Evolutionary conservation across 2,329 filamentous ascomycete species (phyloP).

Genomic region (Nakataea oryzae): DNA sequence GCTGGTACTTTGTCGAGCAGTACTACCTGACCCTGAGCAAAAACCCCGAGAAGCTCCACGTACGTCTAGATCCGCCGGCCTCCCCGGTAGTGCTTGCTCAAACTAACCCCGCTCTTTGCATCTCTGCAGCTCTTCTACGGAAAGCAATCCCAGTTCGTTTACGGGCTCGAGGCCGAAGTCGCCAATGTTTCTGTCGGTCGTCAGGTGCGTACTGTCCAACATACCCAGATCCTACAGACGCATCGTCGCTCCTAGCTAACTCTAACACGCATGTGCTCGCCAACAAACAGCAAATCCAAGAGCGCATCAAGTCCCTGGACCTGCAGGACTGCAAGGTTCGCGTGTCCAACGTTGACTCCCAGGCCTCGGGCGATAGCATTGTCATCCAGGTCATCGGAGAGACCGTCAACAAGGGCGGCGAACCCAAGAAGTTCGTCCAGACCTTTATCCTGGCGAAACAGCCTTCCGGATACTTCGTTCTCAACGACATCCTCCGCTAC

Average conservation of each 20-base stretch:
- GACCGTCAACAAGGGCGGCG: constrained; percentile 85
- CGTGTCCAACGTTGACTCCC: constrained; percentile 94
- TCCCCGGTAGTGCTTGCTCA: background rate
- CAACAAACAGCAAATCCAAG: constrained; percentile 67
- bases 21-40: constrained; percentile 98
- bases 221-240: background rate
- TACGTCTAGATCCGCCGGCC: constrained; percentile 26
- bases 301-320: constrained; percentile 84
- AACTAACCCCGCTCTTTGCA: background rate
- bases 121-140: constrained; percentile 74
- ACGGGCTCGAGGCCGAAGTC: constrained; percentile 81
- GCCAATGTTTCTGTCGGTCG: constrained; percentile 79
- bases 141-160: constrained; percentile 91
- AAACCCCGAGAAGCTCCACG: constrained; percentile 83
- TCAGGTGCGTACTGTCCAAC: constrained; percentile 48
- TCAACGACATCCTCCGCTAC: constrained; percentile 97
- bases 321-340: constrained; percentile 98
- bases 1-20: constrained; percentile 99
- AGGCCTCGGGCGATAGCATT: constrained; percentile 86
- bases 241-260: background rate
- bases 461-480: constrained; percentile 92
- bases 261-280: too few species aligned
- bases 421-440: constrained; percentile 93
- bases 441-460: constrained; percentile 96
- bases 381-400: constrained; percentile 97